Evolutionary conservation across 495 filamentous ascomycete species (phyloP), one percentile per base, ranked within the genome.

Genomic region (Pyrenopolyporus hunteri): DNA sequence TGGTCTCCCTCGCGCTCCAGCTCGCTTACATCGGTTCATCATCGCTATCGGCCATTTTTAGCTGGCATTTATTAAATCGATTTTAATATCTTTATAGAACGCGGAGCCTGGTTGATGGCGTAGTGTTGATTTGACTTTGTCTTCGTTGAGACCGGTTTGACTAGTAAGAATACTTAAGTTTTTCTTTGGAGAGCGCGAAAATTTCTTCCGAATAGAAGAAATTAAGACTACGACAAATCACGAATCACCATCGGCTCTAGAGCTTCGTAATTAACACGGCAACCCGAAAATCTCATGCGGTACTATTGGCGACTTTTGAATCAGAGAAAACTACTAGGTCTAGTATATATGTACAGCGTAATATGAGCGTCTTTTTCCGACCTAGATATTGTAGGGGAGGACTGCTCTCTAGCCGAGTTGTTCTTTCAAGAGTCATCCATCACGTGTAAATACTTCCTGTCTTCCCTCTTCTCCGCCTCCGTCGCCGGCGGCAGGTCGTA

Each of bases 391-490:
- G 25, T 23, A 51, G 46, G 32, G 51, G 42, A 55, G 46, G 63
- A 23, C 11, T 46, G 37, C 53, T 47, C 29, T 37, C 33, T n/a
- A 37, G n/a, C n/a, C n/a, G n/a, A 35, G 50, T 52, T 20, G 31
- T 51, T 23, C 40, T 62, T 37, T 73, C n/a, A 70, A 86, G 93
- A 85, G 73, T 94, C 88, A 68, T 97, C 91, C 64, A 93, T 80
- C 68, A 98, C 90, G 70, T 98, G 95, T 72, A 98, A 71, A 74
- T 93, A 99, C 82, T 96, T 93, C 84, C 84, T 93, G 76, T 99
- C 93, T 74, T 97, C 93, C 68, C 82, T 83, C 81, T 85, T 92
- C 83, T 99, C 94, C 70, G 87, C 88, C 83, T 97, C 92, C 13
- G 93, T 97, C 67, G 90, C 85, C 28, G 95, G 93, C 14, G 94